A percentile compares a stretch with the other conserved stretches of the same genome.
Conservation (phyloP, 1,139 yeast genomes). For the Saccharomyces hybrid region DNA sequence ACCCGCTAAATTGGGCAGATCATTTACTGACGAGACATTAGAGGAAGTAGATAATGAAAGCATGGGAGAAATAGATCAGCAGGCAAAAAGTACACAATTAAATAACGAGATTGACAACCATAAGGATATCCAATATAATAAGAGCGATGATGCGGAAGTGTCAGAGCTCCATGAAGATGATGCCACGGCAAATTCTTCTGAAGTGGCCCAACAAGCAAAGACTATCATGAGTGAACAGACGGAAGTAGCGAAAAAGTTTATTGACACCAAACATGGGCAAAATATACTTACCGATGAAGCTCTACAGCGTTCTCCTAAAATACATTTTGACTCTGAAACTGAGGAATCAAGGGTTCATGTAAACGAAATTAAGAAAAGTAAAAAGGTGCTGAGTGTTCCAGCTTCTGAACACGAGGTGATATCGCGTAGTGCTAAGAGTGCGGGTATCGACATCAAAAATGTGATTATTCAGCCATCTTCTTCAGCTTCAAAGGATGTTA, state of each 20-base stretch:
- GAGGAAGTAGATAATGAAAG: not conserved
- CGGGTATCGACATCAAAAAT: not conserved
- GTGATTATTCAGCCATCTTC: not conserved
- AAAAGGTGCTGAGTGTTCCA: not conserved
- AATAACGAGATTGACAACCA: not conserved
- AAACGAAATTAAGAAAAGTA: not conserved
- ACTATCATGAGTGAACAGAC: not conserved
- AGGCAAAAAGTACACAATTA: not conserved
- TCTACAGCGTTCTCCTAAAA: not conserved
- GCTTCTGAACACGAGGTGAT: not conserved
- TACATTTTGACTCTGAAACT: not conserved
- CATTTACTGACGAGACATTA: not conserved
- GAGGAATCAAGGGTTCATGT: not conserved
- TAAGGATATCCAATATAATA: not conserved
- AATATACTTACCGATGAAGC: not conserved
- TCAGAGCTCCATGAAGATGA: not conserved
- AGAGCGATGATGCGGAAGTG: not conserved
- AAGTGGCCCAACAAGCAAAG: not conserved
- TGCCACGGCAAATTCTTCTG: not conserved
- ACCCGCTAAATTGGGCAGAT: not conserved
- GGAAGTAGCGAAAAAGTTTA: not conserved
- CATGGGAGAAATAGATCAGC: not conserved
- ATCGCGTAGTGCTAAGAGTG: not conserved
- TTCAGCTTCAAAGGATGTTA: not conserved
- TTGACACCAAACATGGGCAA: not conserved